Base-by-base conservation (phyloP, 2,329 filamentous ascomycete species). In the Berkeleyomyces basicola region DNA sequence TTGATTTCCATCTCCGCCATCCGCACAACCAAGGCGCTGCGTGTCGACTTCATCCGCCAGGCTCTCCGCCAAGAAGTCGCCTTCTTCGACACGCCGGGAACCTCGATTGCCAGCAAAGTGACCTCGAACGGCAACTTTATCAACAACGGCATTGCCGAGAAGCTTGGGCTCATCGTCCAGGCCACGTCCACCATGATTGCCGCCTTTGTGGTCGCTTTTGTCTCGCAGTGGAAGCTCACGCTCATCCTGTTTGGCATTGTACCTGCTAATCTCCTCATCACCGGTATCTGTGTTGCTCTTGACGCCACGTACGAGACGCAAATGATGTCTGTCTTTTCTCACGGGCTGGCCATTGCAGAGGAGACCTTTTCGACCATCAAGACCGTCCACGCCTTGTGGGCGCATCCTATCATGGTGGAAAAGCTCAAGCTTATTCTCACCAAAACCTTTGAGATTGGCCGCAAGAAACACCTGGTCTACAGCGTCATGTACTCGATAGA, bases 341-440 rank as follows among this genome's bases (percentile, higher is more conserved):
- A 72, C 57, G 75, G 76, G 1, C 74, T 73, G 2, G 72, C 72
- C 0, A 68, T 80, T 7, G 78, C 78, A 0, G 76, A 81, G 66
- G 78, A 79, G 65, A 73, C 75, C 1, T 74, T 81, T 61, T 73
- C 74, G 1, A 78, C 74, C 23, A 75, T 79, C 44, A 72, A 76
- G 5, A 80, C 75, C 0, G 75, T 77, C 1, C 77, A 79, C 65
- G 78, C 78, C 7, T 80, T 81, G 60, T 77, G 75, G 70, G 76
- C 76, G 1, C 74, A 76, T 51, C 74, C 74, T 0, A 75, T 74
- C 63, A 67, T 80, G 43, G 70, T 73, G 0, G 67, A 66, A 2
- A 73, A 75, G 44, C 80, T 78, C 66, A 72, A 74, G 10, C 66
- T 66, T 1, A 74, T 75, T 53, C 71, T 81, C 0, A 69, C 73